Evolutionary conservation across 352 stramenopile species (phyloP), one percentile per base, ranked within the genome.

Genomic region (Detonula confervacea): DNA sequence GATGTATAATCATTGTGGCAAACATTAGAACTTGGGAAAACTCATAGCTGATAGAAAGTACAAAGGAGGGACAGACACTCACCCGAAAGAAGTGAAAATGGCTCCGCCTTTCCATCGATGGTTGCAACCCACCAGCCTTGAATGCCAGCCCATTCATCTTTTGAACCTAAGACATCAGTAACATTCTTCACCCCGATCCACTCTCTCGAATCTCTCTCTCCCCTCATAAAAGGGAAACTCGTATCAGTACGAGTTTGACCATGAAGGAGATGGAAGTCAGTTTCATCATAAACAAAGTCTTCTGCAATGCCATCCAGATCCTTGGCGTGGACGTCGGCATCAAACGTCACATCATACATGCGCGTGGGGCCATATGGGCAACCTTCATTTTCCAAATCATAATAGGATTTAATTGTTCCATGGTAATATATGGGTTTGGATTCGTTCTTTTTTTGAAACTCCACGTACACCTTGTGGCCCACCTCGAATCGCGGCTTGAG

Each of bases 311-410:
- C 57, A 30, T 66, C 20, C 1, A 42, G 25, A 16, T 72, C 63
- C 20, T 81, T 64, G 2, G 64, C 73, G 55, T 81, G 56, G 29
- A 76, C 64, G 39, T 59, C n/a, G n/a, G n/a, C n/a, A n/a, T n/a
- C n/a, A n/a, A n/a, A 80, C 52, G 18, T 29, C 18, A 80, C 52
- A 14, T 37, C 20, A 39, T 74, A 73, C 4, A 61, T n/a, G 3
- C 51, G 52, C 8, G 29, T 60, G 1, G 52, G 47, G n/a, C 62
- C 62, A 25, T 70, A 67, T 14, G 30, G 24, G 47, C 47, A 18
- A 22, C 8, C 20, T 14, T 33, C 7, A 47, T 27, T 46, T 27
- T 5, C 12, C 12, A 33, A 18, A 9, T 73, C 46, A 14, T 33
- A 20, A 18, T 42, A 33, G n/a, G 52, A 64, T 27, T 35, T 65